phyloP scores from a whole-genome alignment of 805 yeast species.

The Cyberlindnera mrakii region DNA sequence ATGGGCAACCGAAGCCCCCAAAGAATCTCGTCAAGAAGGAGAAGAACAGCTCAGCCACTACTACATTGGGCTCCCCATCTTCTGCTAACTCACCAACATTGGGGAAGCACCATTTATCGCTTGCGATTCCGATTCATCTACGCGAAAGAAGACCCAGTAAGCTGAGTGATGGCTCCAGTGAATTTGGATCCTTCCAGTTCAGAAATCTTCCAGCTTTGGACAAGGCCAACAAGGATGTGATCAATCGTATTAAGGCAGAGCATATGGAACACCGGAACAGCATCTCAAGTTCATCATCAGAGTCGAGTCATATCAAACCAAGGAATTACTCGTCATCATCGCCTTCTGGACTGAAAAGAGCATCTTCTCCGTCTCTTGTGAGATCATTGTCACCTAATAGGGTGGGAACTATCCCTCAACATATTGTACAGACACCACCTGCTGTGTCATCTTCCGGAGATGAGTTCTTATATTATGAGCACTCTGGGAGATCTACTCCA shows the following conservation, averaged over 20 bases:
- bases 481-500: conserved; percentile 30
- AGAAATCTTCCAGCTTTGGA: conserved; percentile 86
- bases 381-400: conserved; percentile 1
- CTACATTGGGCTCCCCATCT: conserved; percentile 24
- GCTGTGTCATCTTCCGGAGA: conserved; percentile 27
- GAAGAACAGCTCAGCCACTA: conserved; percentile 7
- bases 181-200: conserved; percentile 91
- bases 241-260: conserved; percentile 79
- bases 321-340: conserved; percentile 26
- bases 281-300: conserved; percentile 32
- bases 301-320: conserved; percentile 21
- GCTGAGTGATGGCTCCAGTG: conserved; percentile 54
- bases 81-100: conserved; percentile 28
- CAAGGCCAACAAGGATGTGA: conserved; percentile 89
- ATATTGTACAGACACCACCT: conserved; percentile 13
- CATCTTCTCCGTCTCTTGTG: conserved; percentile 36
- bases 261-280: conserved; percentile 46
- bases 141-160: conserved; percentile 72
- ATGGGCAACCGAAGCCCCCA: conserved; percentile 1
- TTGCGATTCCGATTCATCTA: conserved; percentile 48
- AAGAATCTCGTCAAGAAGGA: conserved; percentile 4
- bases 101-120: conserved; percentile 30
- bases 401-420: not conserved
- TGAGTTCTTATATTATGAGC: conserved; percentile 22
- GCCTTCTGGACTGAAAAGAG: conserved; percentile 38